These are phyloP conservation scores for Pseudoscleropodium purum DNA, from an alignment of 225 moss, liverwort and hornwort genomes.

Conservation along the genomic window DNA sequence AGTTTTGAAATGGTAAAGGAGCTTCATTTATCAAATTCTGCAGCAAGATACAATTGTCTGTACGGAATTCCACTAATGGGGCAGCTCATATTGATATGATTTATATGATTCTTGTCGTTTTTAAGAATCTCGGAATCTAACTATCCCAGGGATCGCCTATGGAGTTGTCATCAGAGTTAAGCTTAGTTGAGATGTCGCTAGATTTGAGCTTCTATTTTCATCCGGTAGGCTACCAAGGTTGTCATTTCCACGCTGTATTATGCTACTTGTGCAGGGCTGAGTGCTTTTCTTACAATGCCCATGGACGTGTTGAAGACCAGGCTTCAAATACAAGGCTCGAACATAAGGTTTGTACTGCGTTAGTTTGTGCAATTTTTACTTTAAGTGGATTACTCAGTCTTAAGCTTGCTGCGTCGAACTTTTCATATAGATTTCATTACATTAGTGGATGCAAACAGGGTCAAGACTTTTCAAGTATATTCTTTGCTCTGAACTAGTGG, in stretches of 20 bases:
- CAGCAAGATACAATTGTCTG: background rate
- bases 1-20: background rate
- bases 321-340: constrained; percentile 91
- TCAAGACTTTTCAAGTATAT: background rate
- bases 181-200: background rate
- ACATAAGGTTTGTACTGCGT: constrained; percentile 42
- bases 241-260: background rate
- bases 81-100: background rate
- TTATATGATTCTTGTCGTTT: background rate
- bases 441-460: background rate
- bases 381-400: background rate
- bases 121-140: background rate
- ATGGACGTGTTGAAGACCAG: constrained; percentile 97
- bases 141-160: background rate
- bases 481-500: background rate
- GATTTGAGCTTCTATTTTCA: background rate
- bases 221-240: background rate
- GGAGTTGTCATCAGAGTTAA: background rate
- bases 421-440: background rate
- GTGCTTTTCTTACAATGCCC: constrained; percentile 92
- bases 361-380: background rate
- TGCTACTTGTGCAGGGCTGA: constrained; percentile 50
- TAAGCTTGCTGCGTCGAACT: background rate
- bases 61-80: background rate
- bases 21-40: background rate